These are phyloP conservation scores for Yamadazyma olivae DNA, from an alignment of 805 yeast species.

Conservation along the genomic window DNA sequence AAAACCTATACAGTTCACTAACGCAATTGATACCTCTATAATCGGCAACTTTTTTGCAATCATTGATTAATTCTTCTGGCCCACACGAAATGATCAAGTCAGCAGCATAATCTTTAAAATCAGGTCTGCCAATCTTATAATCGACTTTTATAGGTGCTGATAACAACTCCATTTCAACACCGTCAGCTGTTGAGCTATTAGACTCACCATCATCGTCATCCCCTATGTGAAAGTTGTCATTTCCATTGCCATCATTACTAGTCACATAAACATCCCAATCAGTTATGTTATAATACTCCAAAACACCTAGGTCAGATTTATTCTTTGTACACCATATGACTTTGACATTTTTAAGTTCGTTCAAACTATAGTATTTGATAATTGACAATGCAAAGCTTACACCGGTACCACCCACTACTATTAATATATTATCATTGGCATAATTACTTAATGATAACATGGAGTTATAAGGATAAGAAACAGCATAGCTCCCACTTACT, in stretches of 20 bases:
- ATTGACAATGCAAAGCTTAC: conserved; percentile 13
- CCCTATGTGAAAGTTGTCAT: no score
- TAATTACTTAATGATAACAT: conserved; percentile 1
- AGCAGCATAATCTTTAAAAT: conserved; percentile 3
- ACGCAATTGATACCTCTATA: conserved; percentile 22
- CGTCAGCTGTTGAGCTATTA: neutral
- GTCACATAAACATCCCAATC: conserved; percentile 7
- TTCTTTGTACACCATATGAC: conserved; percentile 11
- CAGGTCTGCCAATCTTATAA: conserved; percentile 8
- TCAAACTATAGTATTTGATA: conserved; percentile 6
- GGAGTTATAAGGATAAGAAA: conserved; percentile 11
- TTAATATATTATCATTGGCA: neutral
- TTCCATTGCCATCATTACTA: no score
- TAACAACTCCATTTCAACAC: neutral
- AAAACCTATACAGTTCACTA: conserved; percentile 6
- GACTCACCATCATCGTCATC: no score
- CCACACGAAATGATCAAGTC: conserved; percentile 55
- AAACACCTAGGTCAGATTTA: conserved; percentile 6
- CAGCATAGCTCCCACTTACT: conserved; percentile 3
- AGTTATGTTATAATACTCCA: conserved; percentile 4
- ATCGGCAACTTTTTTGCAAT: conserved; percentile 37
- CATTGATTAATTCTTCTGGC: conserved; percentile 42
- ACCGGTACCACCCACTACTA: conserved; percentile 14
- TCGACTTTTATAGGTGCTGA: neutral
- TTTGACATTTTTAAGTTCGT: conserved; percentile 4